phyloP scores from a whole-genome alignment of 164 flowering plant genomes.

The Vitis amurensis region DNA sequence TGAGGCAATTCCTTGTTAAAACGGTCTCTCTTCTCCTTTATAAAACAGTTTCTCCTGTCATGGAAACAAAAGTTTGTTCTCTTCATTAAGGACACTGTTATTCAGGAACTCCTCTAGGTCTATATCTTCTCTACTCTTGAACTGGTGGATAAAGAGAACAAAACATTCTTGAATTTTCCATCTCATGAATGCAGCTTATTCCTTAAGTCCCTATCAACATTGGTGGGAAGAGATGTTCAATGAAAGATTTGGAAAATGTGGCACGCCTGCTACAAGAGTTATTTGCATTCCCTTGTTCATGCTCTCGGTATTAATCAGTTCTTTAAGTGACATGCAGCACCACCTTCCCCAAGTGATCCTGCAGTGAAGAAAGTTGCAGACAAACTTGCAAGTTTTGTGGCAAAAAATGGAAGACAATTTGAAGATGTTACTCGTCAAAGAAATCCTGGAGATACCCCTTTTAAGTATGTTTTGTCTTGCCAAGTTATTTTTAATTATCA shows the following conservation, averaged over 20 bases:
- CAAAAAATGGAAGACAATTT: slow-evolving; percentile 93
- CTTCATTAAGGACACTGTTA: neutral
- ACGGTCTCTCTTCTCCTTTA: neutral
- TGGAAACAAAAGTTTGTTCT: slow-evolving; percentile 4
- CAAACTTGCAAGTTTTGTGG: slow-evolving; percentile 96
- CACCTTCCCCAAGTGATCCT: slow-evolving; percentile 84
- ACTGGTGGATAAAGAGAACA: slow-evolving; percentile 39
- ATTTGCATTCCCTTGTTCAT: slow-evolving; percentile 94
- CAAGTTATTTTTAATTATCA: no score
- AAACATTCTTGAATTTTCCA: slow-evolving; percentile 70
- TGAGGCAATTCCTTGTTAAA: neutral
- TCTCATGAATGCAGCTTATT: slow-evolving; percentile 91
- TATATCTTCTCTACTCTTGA: slow-evolving; percentile 29
- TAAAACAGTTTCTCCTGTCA: neutral
- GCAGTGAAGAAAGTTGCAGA: slow-evolving; percentile 95
- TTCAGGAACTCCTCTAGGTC: slow-evolving; percentile 15
- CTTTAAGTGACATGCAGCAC: slow-evolving; percentile 99
- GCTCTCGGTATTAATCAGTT: slow-evolving; percentile 98
- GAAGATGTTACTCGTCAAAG: slow-evolving; percentile 85
- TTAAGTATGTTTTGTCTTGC: slow-evolving; percentile 59
- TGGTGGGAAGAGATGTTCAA: slow-evolving; percentile 87
- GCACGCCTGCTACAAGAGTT: slow-evolving; percentile 90
- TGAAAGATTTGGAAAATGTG: slow-evolving; percentile 80
- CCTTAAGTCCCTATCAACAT: slow-evolving; percentile 59
- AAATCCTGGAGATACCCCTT: slow-evolving; percentile 97